phyloP scores from a whole-genome alignment of 2,329 filamentous ascomycete species.

The Aspergillus unguis region DNA sequence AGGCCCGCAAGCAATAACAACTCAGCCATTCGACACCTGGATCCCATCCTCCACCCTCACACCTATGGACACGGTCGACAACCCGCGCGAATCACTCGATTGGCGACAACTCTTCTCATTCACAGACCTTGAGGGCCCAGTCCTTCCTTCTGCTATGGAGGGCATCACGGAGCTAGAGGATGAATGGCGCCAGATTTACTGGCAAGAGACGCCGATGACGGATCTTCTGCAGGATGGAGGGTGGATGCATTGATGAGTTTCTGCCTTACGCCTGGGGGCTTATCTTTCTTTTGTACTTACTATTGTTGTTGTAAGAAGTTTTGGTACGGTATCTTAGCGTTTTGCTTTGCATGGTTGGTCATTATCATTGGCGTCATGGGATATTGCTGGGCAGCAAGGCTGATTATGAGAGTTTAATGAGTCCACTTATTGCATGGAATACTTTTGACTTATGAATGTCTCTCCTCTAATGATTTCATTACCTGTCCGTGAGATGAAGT shows the following conservation, averaged over 20 bases:
- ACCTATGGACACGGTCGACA: conserved; percentile 31
- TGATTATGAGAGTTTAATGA: not conserved
- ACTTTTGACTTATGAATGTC: too few relatives aligned
- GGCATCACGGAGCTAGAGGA: conserved; percentile 41
- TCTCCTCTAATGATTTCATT: too few relatives aligned
- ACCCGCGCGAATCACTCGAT: conserved; percentile 35
- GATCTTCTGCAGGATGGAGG: conserved; percentile 41
- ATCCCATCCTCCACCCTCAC: conserved; percentile 29
- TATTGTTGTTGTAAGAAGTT: too few relatives aligned
- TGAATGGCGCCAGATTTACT: conserved; percentile 46
- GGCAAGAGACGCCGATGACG: conserved; percentile 42
- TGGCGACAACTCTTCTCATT: conserved; percentile 44
- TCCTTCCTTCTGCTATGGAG: conserved; percentile 37
- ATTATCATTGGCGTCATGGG: too few relatives aligned
- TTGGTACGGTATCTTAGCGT: not conserved
- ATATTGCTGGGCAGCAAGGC: not conserved
- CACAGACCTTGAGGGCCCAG: conserved; percentile 36
- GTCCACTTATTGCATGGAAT: too few relatives aligned
- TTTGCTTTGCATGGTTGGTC: not conserved
- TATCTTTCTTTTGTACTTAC: not conserved
- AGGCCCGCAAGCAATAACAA: conserved; percentile 1
- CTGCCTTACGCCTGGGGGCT: not conserved
- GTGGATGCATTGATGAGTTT: conserved; percentile 32
- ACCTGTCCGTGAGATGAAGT: too few relatives aligned
- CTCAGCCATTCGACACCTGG: conserved; percentile 31